These are phyloP conservation scores for Ceratocystis ficicola DNA, from an alignment of 2,329 filamentous ascomycete genomes.

Conservation along the genomic window DNA sequence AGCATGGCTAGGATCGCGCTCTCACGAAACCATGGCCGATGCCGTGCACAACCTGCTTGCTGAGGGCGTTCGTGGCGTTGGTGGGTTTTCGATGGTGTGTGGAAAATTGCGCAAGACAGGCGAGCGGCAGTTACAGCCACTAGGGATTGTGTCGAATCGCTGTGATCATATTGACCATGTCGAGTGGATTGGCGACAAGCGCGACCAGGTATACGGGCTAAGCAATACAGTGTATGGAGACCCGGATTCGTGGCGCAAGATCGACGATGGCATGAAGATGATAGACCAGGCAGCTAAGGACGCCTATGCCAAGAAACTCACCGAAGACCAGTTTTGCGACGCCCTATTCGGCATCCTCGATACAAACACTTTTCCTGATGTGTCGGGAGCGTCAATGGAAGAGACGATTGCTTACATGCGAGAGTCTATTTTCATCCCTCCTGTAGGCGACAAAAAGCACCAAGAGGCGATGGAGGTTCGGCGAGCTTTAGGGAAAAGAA, in stretches of 20 bases:
- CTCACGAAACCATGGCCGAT: constrained; percentile 36
- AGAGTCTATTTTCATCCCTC: constrained; percentile 50
- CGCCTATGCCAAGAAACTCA: constrained; percentile 30
- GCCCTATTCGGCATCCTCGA: constrained; percentile 45
- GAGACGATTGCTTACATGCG: constrained; percentile 43
- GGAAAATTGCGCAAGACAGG: constrained; percentile 38
- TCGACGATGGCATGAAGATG: constrained; percentile 40
- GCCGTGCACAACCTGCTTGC: constrained; percentile 44
- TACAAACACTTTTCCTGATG: constrained; percentile 42
- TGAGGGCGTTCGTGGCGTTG: constrained; percentile 47
- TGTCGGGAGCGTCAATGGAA: constrained; percentile 35
- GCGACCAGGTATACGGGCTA: constrained; percentile 44
- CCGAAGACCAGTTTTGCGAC: constrained; percentile 39
- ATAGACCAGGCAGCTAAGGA: constrained; percentile 35
- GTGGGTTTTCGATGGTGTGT: constrained; percentile 55
- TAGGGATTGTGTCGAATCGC: constrained; percentile 53
- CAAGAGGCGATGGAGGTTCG: constrained; percentile 36
- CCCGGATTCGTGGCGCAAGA: constrained; percentile 48
- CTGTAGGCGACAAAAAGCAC: constrained; percentile 41
- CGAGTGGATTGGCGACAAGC: constrained; percentile 43
- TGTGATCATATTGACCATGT: constrained; percentile 42
- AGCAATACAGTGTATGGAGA: constrained; percentile 50
- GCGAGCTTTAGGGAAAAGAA: constrained; percentile 28
- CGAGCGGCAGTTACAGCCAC: constrained; percentile 31
- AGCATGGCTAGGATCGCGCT: constrained; percentile 44